These are phyloP conservation scores for Phytophthora podocarpi DNA, from an alignment of 352 stramenopile species.

Conservation along the genomic window DNA sequence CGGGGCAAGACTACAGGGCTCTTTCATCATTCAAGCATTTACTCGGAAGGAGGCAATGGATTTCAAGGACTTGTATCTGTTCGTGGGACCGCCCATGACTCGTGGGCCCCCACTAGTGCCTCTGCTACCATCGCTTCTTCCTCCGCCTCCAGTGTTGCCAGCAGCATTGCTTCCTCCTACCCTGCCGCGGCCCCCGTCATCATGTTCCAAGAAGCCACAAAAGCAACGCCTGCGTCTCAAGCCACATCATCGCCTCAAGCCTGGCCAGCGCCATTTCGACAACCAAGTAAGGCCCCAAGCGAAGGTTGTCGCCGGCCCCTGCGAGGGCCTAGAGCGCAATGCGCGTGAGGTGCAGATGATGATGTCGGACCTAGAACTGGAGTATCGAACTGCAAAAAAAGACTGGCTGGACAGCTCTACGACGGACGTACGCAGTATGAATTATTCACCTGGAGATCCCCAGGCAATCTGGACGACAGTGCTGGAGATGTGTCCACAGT, in stretches of 20 bases:
- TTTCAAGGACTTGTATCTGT: slow-evolving; percentile 35
- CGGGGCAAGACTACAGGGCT: not conserved
- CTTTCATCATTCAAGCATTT: slow-evolving; percentile 26
- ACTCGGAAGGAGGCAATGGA: slow-evolving; percentile 20
- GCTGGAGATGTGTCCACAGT: slow-evolving; percentile 28
- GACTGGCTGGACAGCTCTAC: slow-evolving; percentile 1
- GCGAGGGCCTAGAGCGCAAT: not conserved
- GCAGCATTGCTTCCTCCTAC: slow-evolving; percentile 18
- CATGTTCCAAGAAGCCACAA: slow-evolving; percentile 13
- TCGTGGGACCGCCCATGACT: slow-evolving; percentile 38
- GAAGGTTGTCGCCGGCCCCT: not conserved
- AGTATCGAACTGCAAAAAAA: slow-evolving; percentile 18
- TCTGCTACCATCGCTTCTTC: slow-evolving; percentile 16
- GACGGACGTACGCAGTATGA: not conserved
- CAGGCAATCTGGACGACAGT: slow-evolving; percentile 25
- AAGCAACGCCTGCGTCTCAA: slow-evolving; percentile 23
- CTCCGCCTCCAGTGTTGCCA: not conserved
- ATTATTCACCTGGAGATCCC: slow-evolving; percentile 7
- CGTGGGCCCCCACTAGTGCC: slow-evolving; percentile 26
- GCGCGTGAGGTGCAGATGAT: slow-evolving; percentile 22
- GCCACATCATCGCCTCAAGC: slow-evolving; percentile 24
- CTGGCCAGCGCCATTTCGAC: slow-evolving; percentile 16
- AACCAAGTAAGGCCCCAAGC: slow-evolving; percentile 13
- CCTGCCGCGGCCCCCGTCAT: slow-evolving; percentile 15
- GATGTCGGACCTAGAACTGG: slow-evolving; percentile 28